Base-by-base conservation (phyloP, 805 yeast species). In the Hanseniaspora occidentalis region DNA sequence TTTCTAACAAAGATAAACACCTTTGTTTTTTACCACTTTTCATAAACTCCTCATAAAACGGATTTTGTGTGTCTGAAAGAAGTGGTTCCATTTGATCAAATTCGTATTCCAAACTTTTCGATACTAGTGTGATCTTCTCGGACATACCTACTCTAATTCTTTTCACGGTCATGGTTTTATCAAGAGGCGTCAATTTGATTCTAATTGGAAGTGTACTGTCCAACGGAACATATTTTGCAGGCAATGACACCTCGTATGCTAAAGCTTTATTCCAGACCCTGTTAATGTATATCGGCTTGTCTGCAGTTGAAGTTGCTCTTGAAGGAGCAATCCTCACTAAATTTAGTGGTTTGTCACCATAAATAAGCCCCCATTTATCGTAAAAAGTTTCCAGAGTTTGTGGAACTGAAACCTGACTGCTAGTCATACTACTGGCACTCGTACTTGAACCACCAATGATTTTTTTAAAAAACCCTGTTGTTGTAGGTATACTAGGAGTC, bases 241-340 rank as follows among this genome's bases (percentile, higher is more conserved):
- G 86, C 43, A 83, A 69, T 0, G 85, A 71, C 13, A 83, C 69
- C 47, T 80, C 80, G 57, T 83, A 83, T 42, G 76, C 75, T 27
- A 83, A 58, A 0, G 84, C 57, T 41, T 80, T 78, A 48, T 76
- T 75, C 92, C 92, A 83, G 1, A 76, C 68, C 45, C 83, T 67
- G 53, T 79, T 80, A 26, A 83, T 84, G 54, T 77, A 81, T 14
- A 83, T 71, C 0, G 94, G 85, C 52, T 80, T 83, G 52, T 81
- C 79, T 5, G 62, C 61, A 1, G 69, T 62, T 0, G 67, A 57
- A 1, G 57, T 44, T 1, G 66, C 64, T 5, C 48, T 45, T 7
- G 52, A 48, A 5, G 71, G 71, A 2, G 71, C 71, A 0, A 64
- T 62, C 45, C 72, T 58, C 1, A 68, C 51, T 11, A 65, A 47